These are phyloP conservation scores for Prunus mume DNA, from an alignment of 306 rosid genomes.

Conservation along the genomic window DNA sequence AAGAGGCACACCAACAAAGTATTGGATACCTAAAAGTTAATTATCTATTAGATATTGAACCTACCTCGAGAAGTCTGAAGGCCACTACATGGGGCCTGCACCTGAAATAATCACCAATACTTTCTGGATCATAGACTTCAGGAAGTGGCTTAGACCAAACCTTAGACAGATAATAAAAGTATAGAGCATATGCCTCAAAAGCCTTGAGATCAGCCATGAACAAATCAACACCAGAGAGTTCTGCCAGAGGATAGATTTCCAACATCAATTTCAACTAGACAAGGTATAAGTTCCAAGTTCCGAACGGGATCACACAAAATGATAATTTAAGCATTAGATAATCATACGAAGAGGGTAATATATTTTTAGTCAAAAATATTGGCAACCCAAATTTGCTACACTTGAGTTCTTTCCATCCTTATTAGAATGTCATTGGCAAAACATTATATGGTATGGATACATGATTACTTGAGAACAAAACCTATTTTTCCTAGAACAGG, in stretches of 20 bases:
- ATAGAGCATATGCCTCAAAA: conserved; percentile 69
- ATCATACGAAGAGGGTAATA: not conserved
- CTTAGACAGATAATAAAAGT: conserved; percentile 62
- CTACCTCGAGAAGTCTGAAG: conserved; percentile 82
- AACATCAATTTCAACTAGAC: not conserved
- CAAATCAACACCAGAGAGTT: conserved; percentile 69
- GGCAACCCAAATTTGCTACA: not conserved
- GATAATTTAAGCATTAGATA: not conserved
- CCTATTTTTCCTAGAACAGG: not conserved
- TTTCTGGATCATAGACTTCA: conserved; percentile 71
- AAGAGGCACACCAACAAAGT: not conserved
- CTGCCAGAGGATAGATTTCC: conserved; percentile 35
- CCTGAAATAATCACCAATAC: conserved; percentile 67
- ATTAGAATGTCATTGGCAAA: not conserved
- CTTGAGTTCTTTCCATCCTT: not conserved
- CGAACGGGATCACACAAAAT: not conserved
- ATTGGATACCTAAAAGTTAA: not conserved
- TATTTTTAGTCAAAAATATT: not conserved
- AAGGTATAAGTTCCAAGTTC: not conserved
- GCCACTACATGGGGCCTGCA: conserved; percentile 81
- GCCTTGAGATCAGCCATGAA: conserved; percentile 83
- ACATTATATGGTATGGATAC: not conserved
- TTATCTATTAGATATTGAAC: conserved; percentile 1
- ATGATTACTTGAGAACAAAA: not conserved
- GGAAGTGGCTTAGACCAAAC: conserved; percentile 93